Evolutionary conservation across 2,329 filamentous ascomycete genomes (phyloP).

Genomic region (Aspergillus awamori): DNA sequence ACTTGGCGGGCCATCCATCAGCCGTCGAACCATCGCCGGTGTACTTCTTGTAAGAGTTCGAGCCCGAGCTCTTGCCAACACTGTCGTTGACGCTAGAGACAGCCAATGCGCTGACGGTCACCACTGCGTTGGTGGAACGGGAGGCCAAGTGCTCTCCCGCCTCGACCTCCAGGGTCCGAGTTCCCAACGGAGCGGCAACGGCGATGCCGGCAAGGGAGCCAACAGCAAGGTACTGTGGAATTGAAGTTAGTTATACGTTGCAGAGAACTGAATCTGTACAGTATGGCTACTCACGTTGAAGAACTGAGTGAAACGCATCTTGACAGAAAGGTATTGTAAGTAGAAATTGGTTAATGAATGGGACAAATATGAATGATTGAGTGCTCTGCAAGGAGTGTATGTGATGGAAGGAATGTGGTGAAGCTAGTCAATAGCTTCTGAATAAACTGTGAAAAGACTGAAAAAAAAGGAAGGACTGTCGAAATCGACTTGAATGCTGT

Average conservation of each 20-base stretch:
- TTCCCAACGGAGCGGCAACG: conserved; percentile 4
- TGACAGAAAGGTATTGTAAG: not conserved
- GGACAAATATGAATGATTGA: not conserved
- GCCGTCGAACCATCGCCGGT: conserved; percentile 24
- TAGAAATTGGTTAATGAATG: not conserved
- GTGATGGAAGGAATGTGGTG: conserved; percentile 3
- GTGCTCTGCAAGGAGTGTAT: conserved; percentile 4
- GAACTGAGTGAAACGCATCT: conserved; percentile 7
- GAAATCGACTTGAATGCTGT: conserved; percentile 9
- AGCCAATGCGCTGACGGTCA: conserved; percentile 3
- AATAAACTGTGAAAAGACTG: not conserved
- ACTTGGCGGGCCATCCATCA: conserved; percentile 30
- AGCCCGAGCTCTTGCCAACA: not conserved
- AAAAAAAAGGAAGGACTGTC: conserved; percentile 8
- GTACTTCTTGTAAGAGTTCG: conserved; percentile 19
- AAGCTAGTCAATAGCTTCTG: conserved; percentile 9
- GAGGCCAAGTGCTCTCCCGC: not conserved
- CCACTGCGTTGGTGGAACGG: conserved; percentile 5
- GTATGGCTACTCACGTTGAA: not conserved
- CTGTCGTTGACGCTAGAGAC: not conserved
- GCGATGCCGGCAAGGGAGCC: not conserved
- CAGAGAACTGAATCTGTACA: too few species aligned
- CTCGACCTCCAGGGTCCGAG: conserved; percentile 4
- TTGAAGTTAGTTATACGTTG: not conserved
- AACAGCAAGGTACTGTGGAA: not conserved